Percentiles rank a stretch among this genome's conserved stretches.
These are phyloP conservation scores for Melastoma malabathricum DNA, from an alignment of 345 rosid genomes.

Conservation along the genomic window DNA sequence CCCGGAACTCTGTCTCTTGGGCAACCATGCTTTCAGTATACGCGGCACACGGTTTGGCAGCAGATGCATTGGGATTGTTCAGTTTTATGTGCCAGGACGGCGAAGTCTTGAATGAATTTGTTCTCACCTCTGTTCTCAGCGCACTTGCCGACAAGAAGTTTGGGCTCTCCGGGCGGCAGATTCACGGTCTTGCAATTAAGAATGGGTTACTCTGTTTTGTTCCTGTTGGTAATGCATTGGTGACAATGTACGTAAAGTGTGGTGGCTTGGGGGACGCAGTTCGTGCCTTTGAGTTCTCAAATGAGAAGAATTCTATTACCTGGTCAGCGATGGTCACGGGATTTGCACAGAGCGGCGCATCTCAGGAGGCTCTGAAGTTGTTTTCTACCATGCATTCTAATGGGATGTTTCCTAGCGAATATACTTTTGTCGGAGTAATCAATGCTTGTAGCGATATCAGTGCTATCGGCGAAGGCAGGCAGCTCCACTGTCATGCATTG, in stretches of 20 bases:
- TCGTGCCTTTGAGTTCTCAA: constrained; percentile 42
- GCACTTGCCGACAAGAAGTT: constrained; percentile 33
- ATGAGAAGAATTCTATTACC: constrained; percentile 51
- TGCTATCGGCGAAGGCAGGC: constrained; percentile 56
- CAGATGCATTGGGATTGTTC: constrained; percentile 30
- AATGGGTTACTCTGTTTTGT: constrained; percentile 25
- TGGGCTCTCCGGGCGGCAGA: constrained; percentile 27
- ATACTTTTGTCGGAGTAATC: constrained; percentile 62
- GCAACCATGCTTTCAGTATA: constrained; percentile 35
- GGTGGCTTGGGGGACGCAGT: constrained; percentile 32
- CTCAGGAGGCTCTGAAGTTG: constrained; percentile 18
- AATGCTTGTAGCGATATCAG: constrained; percentile 62
- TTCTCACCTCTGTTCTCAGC: constrained; percentile 54
- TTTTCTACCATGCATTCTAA: constrained; percentile 52
- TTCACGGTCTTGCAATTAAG: constrained; percentile 42
- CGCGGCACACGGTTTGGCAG: constrained; percentile 16
- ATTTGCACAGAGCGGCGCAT: constrained; percentile 53
- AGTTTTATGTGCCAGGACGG: constrained; percentile 20
- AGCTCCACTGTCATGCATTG: constrained; percentile 43
- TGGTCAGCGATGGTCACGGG: constrained; percentile 93
- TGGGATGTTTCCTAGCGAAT: constrained; percentile 52
- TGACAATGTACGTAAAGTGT: constrained; percentile 37
- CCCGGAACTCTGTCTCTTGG: constrained; percentile 45
- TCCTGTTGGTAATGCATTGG: constrained; percentile 52
- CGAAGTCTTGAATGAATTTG: constrained; percentile 47